Evolutionary conservation across 2,329 filamentous ascomycete genomes (phyloP), one percentile per base, ranked within the genome.

Genomic region (Aspergillus niger): DNA sequence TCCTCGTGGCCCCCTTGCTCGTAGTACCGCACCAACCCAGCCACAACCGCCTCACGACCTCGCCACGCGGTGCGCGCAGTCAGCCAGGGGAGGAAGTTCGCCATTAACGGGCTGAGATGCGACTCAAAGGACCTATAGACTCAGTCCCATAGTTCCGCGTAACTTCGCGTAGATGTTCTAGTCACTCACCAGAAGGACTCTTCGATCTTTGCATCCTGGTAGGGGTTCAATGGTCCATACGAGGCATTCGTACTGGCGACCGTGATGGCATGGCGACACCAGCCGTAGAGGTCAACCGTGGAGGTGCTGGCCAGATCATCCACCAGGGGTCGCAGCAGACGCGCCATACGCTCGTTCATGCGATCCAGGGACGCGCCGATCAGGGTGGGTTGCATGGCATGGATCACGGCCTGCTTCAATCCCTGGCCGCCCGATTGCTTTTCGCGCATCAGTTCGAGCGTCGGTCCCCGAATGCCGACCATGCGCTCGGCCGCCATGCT

Each of bases 11-110:
- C 77, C 1, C 70, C 71, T 1, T 65, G 69, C 55, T 72, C 63
- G 52, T 79, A 80, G 63, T 83, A 84, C 17, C 69, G 50, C 15
- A 72, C 32, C 36, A 80, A 76, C 48, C 75, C 77, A 8, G 66
- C 51, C 3, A 70, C 68, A 5, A 82, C 20, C 15, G 63, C 67
- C 57, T 77, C 66, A 1, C 79, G 73, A 5, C 67, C 78, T 24
- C 68, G 66, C 65, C 74, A 75, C 1, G 76, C 74, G 59, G 76
- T 77, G 8, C 74, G 73, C 3, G 76, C 75, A 0, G 72, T 74
- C 7, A 80, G 56, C 36, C 67, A 73, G 4, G 78, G 77, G 2
- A 76, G 20, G 3, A 76, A 54, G 11, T 72, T 70, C 3, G 72
- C 49, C 43, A 78, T 65, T 1, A 77, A 66, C 1, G 52, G 57